A percentile compares a stretch with the other conserved stretches of the same genome.
These are phyloP conservation scores for Fusarium torulosum DNA, from an alignment of 2,329 filamentous ascomycete genomes.

Conservation along the genomic window DNA sequence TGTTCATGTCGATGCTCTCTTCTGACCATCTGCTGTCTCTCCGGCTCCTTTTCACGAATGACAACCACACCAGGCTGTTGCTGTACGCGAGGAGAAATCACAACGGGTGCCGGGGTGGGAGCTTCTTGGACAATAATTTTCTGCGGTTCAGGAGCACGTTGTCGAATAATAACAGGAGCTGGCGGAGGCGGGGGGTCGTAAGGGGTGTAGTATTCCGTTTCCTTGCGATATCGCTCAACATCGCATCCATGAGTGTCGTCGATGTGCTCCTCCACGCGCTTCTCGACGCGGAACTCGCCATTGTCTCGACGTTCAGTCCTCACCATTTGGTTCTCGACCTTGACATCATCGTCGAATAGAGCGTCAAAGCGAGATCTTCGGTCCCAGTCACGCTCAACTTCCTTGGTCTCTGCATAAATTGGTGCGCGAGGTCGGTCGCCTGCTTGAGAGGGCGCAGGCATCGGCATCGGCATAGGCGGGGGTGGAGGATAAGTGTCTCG, in stretches of 20 bases:
- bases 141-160: constrained; percentile 67
- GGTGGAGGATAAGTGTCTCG: constrained; percentile 43
- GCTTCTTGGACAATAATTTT: constrained; percentile 72
- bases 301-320: constrained; percentile 62
- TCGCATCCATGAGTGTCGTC: constrained; percentile 62
- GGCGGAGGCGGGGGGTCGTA: constrained; percentile 60
- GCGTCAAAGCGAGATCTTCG: constrained; percentile 57
- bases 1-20: constrained; percentile 48
- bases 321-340: constrained; percentile 62
- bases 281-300: constrained; percentile 61
- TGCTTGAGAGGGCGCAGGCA: constrained; percentile 40
- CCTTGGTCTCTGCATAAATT: constrained; percentile 52
- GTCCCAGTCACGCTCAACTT: constrained; percentile 60
- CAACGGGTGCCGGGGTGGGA: constrained; percentile 63
- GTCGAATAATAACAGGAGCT: constrained; percentile 67
- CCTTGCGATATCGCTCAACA: constrained; percentile 70
- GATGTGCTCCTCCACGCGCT: constrained; percentile 63
- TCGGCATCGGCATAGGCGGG: constrained; percentile 41
- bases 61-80: constrained; percentile 62
- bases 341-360: constrained; percentile 64
- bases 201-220: constrained; percentile 72
- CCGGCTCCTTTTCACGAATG: constrained; percentile 57
- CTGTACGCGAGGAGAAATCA: constrained; percentile 60
- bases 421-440: constrained; percentile 50
- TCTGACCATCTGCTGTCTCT: constrained; percentile 53